Conservation (phyloP, 352 stramenopile species). For the Phytophthora cactorum region DNA sequence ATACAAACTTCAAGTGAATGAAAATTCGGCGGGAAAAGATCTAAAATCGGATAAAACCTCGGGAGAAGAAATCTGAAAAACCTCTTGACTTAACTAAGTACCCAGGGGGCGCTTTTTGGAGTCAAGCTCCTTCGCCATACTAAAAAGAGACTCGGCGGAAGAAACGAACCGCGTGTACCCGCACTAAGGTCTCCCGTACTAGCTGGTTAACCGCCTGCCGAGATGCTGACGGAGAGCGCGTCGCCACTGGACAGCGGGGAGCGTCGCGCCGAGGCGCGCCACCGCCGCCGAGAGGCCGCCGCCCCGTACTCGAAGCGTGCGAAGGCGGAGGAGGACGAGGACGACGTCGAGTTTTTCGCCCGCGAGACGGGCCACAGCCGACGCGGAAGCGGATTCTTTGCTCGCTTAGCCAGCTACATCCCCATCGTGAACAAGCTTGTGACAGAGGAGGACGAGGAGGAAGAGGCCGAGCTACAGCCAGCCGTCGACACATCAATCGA, state of each 20-base stretch:
- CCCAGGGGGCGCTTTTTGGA: background rate
- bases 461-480: conserved; percentile 18
- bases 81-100: conserved; percentile 7
- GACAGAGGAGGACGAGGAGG: conserved; percentile 41
- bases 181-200: background rate
- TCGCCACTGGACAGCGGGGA: conserved; percentile 32
- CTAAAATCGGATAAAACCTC: conserved; percentile 21
- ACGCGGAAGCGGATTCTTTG: conserved; percentile 46
- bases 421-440: conserved; percentile 67
- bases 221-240: conserved; percentile 43
- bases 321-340: conserved; percentile 24
- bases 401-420: conserved; percentile 69
- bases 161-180: conserved; percentile 5
- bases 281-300: conserved; percentile 45
- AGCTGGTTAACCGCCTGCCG: background rate
- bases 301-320: conserved; percentile 44
- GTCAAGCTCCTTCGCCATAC: background rate
- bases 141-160: conserved; percentile 6
- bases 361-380: conserved; percentile 4
- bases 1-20: conserved; percentile 9
- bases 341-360: conserved; percentile 23
- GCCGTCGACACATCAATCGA: conserved; percentile 16
- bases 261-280: conserved; percentile 29
- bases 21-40: conserved; percentile 21
- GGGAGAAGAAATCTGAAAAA: conserved; percentile 9